A percentile compares a stretch with the other conserved stretches of the same genome.
phyloP scores from a whole-genome alignment of 768 basidiomycete genomes.

The Calocybe gangraenosa region DNA sequence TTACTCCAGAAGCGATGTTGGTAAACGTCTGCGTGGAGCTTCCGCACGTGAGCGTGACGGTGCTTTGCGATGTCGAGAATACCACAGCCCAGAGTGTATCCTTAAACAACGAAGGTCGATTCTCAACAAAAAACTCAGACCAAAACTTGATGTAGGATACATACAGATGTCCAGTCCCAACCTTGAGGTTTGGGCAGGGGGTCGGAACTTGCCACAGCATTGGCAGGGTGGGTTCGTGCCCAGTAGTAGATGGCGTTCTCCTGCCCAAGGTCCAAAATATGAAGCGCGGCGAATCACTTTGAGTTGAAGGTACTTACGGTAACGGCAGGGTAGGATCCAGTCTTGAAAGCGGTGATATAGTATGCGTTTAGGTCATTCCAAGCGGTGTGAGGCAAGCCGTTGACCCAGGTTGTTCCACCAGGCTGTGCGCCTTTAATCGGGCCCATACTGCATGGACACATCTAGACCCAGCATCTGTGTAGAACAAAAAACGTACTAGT shows the following conservation, averaged over 20 bases:
- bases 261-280: constrained; percentile 20
- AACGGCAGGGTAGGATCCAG: constrained; percentile 55
- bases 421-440: constrained; percentile 52
- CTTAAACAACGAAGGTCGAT: constrained; percentile 22
- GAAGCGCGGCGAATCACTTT: neutral
- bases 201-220: constrained; percentile 40
- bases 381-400: constrained; percentile 32
- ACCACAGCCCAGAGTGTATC: constrained; percentile 68
- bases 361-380: constrained; percentile 64
- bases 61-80: constrained; percentile 47
- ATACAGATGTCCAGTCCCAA: constrained; percentile 48
- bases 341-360: constrained; percentile 67
- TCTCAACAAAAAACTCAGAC: no score
- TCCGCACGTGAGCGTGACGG: constrained; percentile 47
- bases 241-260: constrained; percentile 49
- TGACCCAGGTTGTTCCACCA: constrained; percentile 37
- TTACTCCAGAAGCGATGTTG: constrained; percentile 47
- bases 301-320: constrained; percentile 29
- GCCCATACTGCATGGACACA: constrained; percentile 35
- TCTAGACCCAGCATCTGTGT: neutral
- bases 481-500: constrained; percentile 40
- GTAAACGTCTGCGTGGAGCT: constrained; percentile 33
- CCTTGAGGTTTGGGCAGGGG: constrained; percentile 42
- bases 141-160: constrained; percentile 18
- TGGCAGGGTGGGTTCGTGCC: constrained; percentile 62